phyloP scores from a whole-genome alignment of 495 filamentous ascomycete species.

The Penicillium mononematosum region DNA sequence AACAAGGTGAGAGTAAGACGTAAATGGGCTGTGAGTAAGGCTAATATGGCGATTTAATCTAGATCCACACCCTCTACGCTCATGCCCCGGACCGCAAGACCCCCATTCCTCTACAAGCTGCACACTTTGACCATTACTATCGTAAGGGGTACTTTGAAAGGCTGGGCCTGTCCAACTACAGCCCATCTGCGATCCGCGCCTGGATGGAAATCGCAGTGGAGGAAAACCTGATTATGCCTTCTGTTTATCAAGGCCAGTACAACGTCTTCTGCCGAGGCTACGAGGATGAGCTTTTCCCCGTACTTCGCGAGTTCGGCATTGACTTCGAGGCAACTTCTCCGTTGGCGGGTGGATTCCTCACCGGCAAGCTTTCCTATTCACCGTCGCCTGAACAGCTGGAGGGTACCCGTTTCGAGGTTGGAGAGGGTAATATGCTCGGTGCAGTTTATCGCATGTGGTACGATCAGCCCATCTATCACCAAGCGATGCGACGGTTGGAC shows the following conservation, averaged over 20 bases:
- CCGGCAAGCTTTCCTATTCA: constrained; percentile 34
- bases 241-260: constrained; percentile 32
- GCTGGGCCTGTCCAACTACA: constrained; percentile 21
- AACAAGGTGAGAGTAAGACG: not conserved
- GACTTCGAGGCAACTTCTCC: constrained; percentile 46
- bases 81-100: constrained; percentile 17
- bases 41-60: not conserved
- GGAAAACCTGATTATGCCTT: constrained; percentile 11
- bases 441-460: constrained; percentile 22
- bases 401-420: constrained; percentile 31
- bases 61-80: constrained; percentile 19
- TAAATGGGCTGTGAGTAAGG: not conserved
- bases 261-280: constrained; percentile 39
- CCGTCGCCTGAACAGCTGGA: constrained; percentile 10
- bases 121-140: constrained; percentile 18
- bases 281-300: constrained; percentile 52
- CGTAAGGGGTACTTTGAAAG: constrained; percentile 9
- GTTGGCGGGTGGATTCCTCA: constrained; percentile 51
- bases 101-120: constrained; percentile 18
- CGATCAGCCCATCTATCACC: constrained; percentile 24
- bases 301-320: constrained; percentile 50
- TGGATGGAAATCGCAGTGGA: constrained; percentile 11
- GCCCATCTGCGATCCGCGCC: constrained; percentile 5
- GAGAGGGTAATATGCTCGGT: constrained; percentile 24
- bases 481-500: constrained; percentile 18